Conservation (phyloP, 495 filamentous ascomycete species). For the Delitschia confertaspora region DNA sequence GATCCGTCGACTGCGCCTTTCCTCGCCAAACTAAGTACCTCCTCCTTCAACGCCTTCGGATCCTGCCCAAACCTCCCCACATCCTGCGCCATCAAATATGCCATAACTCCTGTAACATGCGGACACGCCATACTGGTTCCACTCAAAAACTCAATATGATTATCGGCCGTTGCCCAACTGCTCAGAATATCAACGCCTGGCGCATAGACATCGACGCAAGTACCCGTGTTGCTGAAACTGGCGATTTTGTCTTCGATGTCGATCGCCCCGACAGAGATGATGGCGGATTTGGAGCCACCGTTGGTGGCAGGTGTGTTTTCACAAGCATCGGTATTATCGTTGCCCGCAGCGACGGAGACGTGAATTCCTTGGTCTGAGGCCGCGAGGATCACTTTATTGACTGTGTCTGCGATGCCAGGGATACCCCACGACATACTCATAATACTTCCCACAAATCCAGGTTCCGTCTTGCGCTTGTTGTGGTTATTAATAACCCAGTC, state of each 20-base stretch:
- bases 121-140: slow-evolving; percentile 41
- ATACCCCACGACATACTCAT: slow-evolving; percentile 40
- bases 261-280: slow-evolving; percentile 35
- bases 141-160: slow-evolving; percentile 29
- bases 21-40: slow-evolving; percentile 28
- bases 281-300: slow-evolving; percentile 33
- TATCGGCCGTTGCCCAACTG: slow-evolving; percentile 31
- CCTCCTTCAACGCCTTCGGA: slow-evolving; percentile 38
- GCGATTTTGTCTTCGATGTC: slow-evolving; percentile 30
- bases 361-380: slow-evolving; percentile 34
- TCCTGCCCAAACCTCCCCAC: slow-evolving; percentile 27
- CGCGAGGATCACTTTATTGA: slow-evolving; percentile 31
- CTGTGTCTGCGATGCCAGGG: slow-evolving; percentile 10
- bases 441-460: slow-evolving; percentile 35
- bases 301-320: slow-evolving; percentile 27
- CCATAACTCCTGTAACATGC: slow-evolving; percentile 45
- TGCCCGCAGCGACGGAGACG: slow-evolving; percentile 37
- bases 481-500: slow-evolving; percentile 34
- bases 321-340: slow-evolving; percentile 33
- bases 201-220: slow-evolving; percentile 40
- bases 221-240: slow-evolving; percentile 37
- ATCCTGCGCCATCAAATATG: slow-evolving; percentile 36
- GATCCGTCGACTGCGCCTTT: slow-evolving; percentile 6
- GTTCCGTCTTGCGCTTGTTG: slow-evolving; percentile 27
- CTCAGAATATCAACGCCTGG: slow-evolving; percentile 36